Percentiles rank a stretch among this genome's conserved stretches.
Conservation (phyloP, 331 rosid genomes). For the Arachis monticola region DNA sequence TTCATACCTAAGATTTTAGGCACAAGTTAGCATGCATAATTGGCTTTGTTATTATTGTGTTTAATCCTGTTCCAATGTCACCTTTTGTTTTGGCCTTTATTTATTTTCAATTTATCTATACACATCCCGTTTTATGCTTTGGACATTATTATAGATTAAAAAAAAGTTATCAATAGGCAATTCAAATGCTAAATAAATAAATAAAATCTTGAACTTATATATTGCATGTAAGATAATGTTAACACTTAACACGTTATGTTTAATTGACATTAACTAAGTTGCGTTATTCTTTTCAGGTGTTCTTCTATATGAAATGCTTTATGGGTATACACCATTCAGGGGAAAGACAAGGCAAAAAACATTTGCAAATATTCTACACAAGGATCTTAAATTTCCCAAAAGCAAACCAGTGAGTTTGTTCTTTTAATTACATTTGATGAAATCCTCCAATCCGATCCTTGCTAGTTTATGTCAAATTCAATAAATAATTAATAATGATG, state of each 20-base stretch:
- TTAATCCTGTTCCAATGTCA: neutral
- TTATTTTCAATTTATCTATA: too few relatives aligned
- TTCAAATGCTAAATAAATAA: too few relatives aligned
- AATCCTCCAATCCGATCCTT: neutral
- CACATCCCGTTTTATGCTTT: neutral
- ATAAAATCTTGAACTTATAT: too few relatives aligned
- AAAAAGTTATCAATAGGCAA: too few relatives aligned
- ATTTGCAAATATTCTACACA: constrained; percentile 89
- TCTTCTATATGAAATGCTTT: constrained; percentile 91
- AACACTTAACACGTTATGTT: too few relatives aligned
- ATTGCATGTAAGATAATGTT: too few relatives aligned
- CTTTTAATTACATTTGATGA: constrained; percentile 6
- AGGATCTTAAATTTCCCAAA: constrained; percentile 93
- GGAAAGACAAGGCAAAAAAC: constrained; percentile 95
- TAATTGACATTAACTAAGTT: too few relatives aligned
- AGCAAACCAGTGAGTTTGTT: constrained; percentile 65
- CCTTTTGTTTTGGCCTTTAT: too few relatives aligned
- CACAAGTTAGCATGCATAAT: neutral
- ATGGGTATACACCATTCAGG: constrained; percentile 91
- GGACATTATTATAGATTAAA: too few relatives aligned
- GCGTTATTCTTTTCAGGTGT: constrained; percentile 55
- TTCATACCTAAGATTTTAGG: neutral
- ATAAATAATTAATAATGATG: neutral
- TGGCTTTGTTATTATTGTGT: neutral
- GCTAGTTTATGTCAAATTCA: neutral